These are phyloP conservation scores for Tubosaeta brunneosetosa DNA, from an alignment of 768 basidiomycete species.

Conservation along the genomic window DNA sequence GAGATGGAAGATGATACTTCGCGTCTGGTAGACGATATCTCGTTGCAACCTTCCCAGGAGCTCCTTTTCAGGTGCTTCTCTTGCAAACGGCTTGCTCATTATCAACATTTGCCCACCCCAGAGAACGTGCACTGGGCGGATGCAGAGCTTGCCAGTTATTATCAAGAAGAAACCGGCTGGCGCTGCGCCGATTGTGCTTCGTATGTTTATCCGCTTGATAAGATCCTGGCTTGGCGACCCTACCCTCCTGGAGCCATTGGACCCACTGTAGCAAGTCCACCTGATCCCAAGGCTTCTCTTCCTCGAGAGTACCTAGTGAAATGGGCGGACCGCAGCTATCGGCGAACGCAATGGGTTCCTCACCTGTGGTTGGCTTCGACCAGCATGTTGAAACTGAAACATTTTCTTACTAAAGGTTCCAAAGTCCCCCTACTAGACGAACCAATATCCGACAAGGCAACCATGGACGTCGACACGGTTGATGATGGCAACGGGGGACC, in stretches of 20 bases:
- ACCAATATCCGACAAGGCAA: constrained; percentile 29
- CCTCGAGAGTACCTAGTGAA: constrained; percentile 95
- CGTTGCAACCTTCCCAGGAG: constrained; percentile 29
- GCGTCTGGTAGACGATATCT: constrained; percentile 9
- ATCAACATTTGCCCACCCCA: constrained; percentile 61
- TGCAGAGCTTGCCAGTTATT: constrained; percentile 52
- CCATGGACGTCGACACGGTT: constrained; percentile 27
- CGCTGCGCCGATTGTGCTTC: constrained; percentile 75
- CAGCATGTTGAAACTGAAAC: constrained; percentile 61
- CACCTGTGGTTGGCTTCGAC: constrained; percentile 84
- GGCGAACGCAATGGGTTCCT: constrained; percentile 82
- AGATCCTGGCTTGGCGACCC: constrained; percentile 90
- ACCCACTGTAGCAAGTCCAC: constrained; percentile 37
- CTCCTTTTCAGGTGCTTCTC: constrained; percentile 78
- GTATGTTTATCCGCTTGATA: constrained; percentile 66
- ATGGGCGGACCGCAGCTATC: constrained; percentile 76
- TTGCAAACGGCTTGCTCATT: constrained; percentile 83
- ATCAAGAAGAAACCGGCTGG: constrained; percentile 56
- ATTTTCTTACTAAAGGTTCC: constrained; percentile 69
- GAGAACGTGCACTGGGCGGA: constrained; percentile 32
- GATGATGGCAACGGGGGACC: constrained; percentile 18
- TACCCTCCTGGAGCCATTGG: constrained; percentile 65
- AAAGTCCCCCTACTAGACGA: constrained; percentile 61
- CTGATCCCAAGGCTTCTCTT: constrained; percentile 54
- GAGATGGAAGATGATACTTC: constrained; percentile 33